Evolutionary conservation across 2,329 filamentous ascomycete genomes (phyloP).

Genomic region (Orbilia quercus): DNA sequence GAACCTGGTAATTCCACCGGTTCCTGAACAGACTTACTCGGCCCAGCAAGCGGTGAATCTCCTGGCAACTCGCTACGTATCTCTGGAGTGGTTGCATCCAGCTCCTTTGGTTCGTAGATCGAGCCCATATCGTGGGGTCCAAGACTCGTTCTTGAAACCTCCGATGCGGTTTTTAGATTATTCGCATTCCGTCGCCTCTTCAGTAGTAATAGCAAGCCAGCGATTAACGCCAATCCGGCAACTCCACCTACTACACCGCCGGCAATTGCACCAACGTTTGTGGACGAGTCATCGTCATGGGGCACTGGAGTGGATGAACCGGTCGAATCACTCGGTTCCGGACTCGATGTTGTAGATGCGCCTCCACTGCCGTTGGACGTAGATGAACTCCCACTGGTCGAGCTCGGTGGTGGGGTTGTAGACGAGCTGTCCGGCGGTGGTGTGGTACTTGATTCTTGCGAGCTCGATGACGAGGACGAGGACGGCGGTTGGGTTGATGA

Average conservation of each 20-base stretch:
- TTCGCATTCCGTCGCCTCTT: slow-evolving; percentile 61
- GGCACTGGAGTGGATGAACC: slow-evolving; percentile 18
- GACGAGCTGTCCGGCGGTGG: slow-evolving; percentile 9
- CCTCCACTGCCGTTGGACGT: neutral
- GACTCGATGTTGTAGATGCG: slow-evolving; percentile 14
- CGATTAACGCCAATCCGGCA: slow-evolving; percentile 64
- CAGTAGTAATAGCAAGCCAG: slow-evolving; percentile 63
- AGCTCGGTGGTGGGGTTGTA: slow-evolving; percentile 9
- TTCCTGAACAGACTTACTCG: slow-evolving; percentile 34
- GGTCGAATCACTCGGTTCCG: slow-evolving; percentile 6
- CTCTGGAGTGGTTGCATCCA: slow-evolving; percentile 44
- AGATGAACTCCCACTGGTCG: slow-evolving; percentile 5
- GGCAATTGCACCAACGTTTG: slow-evolving; percentile 65
- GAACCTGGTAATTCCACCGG: slow-evolving; percentile 39
- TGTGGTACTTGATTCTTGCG: slow-evolving; percentile 18
- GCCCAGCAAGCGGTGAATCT: slow-evolving; percentile 29
- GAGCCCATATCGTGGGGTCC: slow-evolving; percentile 51
- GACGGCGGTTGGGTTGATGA: slow-evolving; percentile 11
- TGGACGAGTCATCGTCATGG: slow-evolving; percentile 19
- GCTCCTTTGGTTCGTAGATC: slow-evolving; percentile 49
- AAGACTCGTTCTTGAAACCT: slow-evolving; percentile 30
- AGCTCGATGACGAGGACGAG: neutral
- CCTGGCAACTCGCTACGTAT: slow-evolving; percentile 48
- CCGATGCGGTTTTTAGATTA: slow-evolving; percentile 12
- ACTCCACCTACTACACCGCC: slow-evolving; percentile 67